phyloP scores from a whole-genome alignment of 176 grass and related monocot genomes.

The Aegilops bicornis region DNA sequence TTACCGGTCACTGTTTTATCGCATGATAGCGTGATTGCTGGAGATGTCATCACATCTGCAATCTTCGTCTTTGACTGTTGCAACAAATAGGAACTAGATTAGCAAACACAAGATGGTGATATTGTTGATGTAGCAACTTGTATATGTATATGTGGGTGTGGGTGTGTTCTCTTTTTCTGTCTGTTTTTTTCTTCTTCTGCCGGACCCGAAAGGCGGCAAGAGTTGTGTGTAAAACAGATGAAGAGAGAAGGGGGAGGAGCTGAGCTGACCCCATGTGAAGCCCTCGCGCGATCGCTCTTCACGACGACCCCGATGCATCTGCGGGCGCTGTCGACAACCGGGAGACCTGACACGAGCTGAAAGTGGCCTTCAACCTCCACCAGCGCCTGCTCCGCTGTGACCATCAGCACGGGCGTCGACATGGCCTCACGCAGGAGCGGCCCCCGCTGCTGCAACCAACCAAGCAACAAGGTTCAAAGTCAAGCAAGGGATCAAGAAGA shows the following conservation, averaged over 20 bases:
- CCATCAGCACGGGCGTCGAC: constrained; percentile 58
- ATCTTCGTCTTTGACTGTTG: constrained; percentile 64
- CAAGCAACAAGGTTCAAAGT: background rate
- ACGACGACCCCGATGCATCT: constrained; percentile 72
- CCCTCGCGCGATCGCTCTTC: constrained; percentile 61
- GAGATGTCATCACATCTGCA: constrained; percentile 73
- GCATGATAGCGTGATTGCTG: constrained; percentile 76
- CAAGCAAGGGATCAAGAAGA: background rate
- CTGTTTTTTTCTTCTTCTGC: background rate
- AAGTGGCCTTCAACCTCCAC: constrained; percentile 76
- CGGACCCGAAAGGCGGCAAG: background rate
- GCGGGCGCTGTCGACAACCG: constrained; percentile 65
- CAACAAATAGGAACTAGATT: constrained; percentile 23
- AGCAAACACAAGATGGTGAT: constrained; percentile 9
- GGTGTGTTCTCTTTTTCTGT: background rate
- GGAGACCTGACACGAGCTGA: constrained; percentile 53
- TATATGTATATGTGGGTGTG: background rate
- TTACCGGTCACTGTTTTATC: constrained; percentile 86
- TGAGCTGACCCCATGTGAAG: constrained; percentile 63
- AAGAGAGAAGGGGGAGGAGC: background rate
- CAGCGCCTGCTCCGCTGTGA: constrained; percentile 54
- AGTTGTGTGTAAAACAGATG: background rate
- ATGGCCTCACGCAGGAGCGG: constrained; percentile 51
- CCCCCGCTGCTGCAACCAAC: constrained; percentile 15
- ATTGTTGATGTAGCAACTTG: background rate